Percentiles rank a stretch among this genome's conserved stretches.
Evolutionary conservation across 2,329 filamentous ascomycete genomes (phyloP).

Genomic region (Dryadomyces quercivorus): DNA sequence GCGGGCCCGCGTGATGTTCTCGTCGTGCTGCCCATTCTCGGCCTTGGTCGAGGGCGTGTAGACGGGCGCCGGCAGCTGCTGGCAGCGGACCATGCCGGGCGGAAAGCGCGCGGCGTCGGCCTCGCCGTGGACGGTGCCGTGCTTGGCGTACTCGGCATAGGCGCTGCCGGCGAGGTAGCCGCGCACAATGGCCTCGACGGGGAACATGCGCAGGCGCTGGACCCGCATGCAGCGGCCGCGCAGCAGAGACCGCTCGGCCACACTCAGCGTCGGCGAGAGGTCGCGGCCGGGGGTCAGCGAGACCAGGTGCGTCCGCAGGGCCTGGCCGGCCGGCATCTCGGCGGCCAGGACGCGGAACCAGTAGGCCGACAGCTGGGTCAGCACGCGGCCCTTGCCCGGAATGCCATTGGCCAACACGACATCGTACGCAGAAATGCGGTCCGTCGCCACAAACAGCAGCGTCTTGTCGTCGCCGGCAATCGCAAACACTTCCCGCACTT

Average conservation of each 20-base stretch:
- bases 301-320: conserved; percentile 39
- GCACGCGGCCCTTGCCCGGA: conserved; percentile 39
- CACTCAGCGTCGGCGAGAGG: conserved; percentile 16
- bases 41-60: conserved; percentile 79
- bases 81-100: conserved; percentile 55
- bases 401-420: conserved; percentile 67
- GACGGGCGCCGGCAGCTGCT: conserved; percentile 56
- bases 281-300: conserved; percentile 27
- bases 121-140: conserved; percentile 71
- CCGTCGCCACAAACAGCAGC: conserved; percentile 32
- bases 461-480: conserved; percentile 13
- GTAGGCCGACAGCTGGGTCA: conserved; percentile 33
- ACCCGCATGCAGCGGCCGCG: conserved; percentile 66
- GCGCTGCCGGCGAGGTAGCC: conserved; percentile 82
- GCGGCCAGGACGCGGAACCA: conserved; percentile 41
- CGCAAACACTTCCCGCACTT: conserved; percentile 19
- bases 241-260: conserved; percentile 36
- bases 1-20: conserved; percentile 68
- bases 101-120: conserved; percentile 22
- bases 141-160: conserved; percentile 62
- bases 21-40: conserved; percentile 62
- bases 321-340: conserved; percentile 22
- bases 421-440: conserved; percentile 93
- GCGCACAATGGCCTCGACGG: conserved; percentile 74
- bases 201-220: conserved; percentile 59